A percentile compares a stretch with the other conserved stretches of the same genome.
These are phyloP conservation scores for Euptelea pleiosperma DNA, from an alignment of 164 flowering plant species.

Conservation along the genomic window DNA sequence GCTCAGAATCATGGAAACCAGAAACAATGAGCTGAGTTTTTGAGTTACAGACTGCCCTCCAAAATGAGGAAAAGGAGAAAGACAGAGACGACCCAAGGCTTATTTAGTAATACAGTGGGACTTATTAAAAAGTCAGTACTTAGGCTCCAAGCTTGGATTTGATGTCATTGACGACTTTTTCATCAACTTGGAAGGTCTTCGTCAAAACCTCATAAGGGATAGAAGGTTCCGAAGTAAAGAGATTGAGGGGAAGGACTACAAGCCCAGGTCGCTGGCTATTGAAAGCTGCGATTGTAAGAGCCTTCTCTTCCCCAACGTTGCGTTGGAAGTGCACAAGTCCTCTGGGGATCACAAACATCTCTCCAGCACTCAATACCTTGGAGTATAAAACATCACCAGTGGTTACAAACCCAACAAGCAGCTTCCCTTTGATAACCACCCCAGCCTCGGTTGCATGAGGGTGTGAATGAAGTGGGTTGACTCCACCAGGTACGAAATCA, in stretches of 20 bases:
- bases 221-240: slow-evolving; percentile 52
- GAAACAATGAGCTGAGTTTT: too few species aligned
- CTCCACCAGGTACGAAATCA: slow-evolving; percentile 48
- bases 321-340: slow-evolving; percentile 68
- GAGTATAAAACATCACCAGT: slow-evolving; percentile 48
- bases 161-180: slow-evolving; percentile 30
- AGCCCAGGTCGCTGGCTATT: slow-evolving; percentile 62
- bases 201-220: slow-evolving; percentile 52
- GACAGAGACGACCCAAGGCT: too few species aligned
- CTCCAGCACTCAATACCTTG: slow-evolving; percentile 45
- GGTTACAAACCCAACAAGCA: slow-evolving; percentile 57
- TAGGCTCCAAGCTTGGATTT: slow-evolving; percentile 39
- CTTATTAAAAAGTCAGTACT: too few species aligned
- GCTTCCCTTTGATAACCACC: slow-evolving; percentile 41
- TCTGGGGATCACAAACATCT: slow-evolving; percentile 60
- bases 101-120: too few species aligned
- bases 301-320: slow-evolving; percentile 52
- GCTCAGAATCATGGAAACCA: too few species aligned
- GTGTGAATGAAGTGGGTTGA: slow-evolving; percentile 64
- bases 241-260: slow-evolving; percentile 22
- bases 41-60: too few species aligned
- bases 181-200: slow-evolving; percentile 44
- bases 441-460: slow-evolving; percentile 60
- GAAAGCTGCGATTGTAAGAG: slow-evolving; percentile 49
- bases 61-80: too few species aligned